A percentile compares a stretch with the other conserved stretches of the same genome.
phyloP scores from a whole-genome alignment of 306 rosid species.

The Cicer arietinum region DNA sequence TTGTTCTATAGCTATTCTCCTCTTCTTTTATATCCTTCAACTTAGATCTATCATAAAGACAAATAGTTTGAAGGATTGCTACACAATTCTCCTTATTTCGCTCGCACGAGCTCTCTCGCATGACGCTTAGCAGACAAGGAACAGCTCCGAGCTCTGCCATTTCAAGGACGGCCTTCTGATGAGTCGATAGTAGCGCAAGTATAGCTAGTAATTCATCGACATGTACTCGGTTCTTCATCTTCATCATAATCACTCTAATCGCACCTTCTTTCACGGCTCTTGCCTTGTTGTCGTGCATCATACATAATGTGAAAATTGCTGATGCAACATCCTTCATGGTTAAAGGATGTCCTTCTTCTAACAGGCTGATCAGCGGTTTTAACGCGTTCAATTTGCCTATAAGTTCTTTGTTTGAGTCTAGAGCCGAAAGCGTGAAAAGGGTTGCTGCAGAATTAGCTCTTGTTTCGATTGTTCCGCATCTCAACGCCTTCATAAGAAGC shows the following conservation, averaged over 20 bases:
- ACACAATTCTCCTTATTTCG: slow-evolving; percentile 84
- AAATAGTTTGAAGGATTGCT: slow-evolving; percentile 74
- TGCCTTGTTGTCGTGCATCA: slow-evolving; percentile 78
- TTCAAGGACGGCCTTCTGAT: slow-evolving; percentile 72
- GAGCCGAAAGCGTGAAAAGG: slow-evolving; percentile 84
- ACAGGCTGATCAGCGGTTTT: slow-evolving; percentile 67
- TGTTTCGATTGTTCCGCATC: slow-evolving; percentile 77
- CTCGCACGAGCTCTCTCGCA: slow-evolving; percentile 69
- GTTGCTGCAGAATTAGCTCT: slow-evolving; percentile 91
- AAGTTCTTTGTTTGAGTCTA: slow-evolving; percentile 88
- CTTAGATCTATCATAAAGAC: slow-evolving; percentile 70
- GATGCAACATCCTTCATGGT: slow-evolving; percentile 89
- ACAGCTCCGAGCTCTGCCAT: slow-evolving; percentile 82
- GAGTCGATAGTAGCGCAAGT: slow-evolving; percentile 78
- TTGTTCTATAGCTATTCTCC: slow-evolving; percentile 65
- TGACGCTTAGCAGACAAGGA: slow-evolving; percentile 63
- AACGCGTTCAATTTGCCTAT: slow-evolving; percentile 85
- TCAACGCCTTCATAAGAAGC: slow-evolving; percentile 67
- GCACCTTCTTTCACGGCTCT: slow-evolving; percentile 76
- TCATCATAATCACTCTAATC: slow-evolving; percentile 64
- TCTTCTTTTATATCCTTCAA: slow-evolving; percentile 85
- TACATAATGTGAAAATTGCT: slow-evolving; percentile 79
- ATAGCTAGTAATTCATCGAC: slow-evolving; percentile 77
- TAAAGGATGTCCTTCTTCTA: slow-evolving; percentile 81
- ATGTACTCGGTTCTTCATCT: slow-evolving; percentile 55